A percentile compares a stretch with the other conserved stretches of the same genome.
These are phyloP conservation scores for Podila clonocystis DNA, from an alignment of 192 early-diverging fungal genomes.

Conservation along the genomic window DNA sequence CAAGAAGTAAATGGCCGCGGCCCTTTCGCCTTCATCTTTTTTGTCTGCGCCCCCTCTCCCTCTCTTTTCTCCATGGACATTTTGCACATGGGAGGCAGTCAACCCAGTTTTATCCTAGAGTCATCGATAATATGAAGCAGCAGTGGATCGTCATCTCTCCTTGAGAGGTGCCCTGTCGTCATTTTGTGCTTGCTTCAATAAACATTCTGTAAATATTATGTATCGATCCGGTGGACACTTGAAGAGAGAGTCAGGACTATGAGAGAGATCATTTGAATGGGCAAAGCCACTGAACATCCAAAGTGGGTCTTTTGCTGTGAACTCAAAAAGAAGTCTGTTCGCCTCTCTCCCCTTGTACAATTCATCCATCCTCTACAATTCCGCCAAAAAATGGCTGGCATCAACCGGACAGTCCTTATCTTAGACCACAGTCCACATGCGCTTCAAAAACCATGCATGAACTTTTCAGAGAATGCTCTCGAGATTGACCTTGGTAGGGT, in stretches of 20 bases:
- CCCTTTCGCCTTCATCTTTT: not conserved
- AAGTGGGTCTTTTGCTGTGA: not conserved
- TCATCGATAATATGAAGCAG: too few species aligned
- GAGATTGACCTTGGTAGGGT: slow-evolving; percentile 4
- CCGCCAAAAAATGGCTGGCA: slow-evolving; percentile 10
- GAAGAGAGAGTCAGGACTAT: not conserved
- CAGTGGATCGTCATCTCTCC: too few species aligned
- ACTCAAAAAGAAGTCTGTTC: not conserved
- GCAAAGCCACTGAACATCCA: not conserved
- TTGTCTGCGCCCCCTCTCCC: not conserved
- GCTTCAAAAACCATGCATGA: slow-evolving; percentile 15
- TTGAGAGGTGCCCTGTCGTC: too few species aligned
- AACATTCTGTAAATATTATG: not conserved
- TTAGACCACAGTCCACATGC: slow-evolving; percentile 35
- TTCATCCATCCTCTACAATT: too few species aligned
- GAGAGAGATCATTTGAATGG: not conserved
- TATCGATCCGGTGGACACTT: too few species aligned
- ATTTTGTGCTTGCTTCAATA: not conserved
- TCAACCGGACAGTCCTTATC: slow-evolving; percentile 27
- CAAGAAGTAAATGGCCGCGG: slow-evolving; percentile 30
- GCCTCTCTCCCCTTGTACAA: not conserved
- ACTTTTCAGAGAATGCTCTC: not conserved
- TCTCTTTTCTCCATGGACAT: slow-evolving; percentile 4
- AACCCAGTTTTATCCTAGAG: too few species aligned
- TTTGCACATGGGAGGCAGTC: not conserved